A percentile compares a stretch with the other conserved stretches of the same genome.
These are phyloP conservation scores for Fraxinus velutina DNA, from an alignment of 305 asterid genomes.

Conservation along the genomic window DNA sequence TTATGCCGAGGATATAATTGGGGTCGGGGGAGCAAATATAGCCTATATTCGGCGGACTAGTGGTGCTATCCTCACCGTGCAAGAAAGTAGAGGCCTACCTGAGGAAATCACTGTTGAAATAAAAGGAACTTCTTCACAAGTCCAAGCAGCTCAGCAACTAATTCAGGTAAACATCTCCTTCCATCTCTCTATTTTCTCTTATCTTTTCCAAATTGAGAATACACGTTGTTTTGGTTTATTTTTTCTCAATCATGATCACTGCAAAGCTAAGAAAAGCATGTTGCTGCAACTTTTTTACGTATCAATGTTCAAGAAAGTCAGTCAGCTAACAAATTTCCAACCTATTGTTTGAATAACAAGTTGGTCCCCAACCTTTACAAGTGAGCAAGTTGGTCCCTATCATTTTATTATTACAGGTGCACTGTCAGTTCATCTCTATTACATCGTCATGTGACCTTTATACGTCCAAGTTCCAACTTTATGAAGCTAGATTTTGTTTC, in stretches of 20 bases:
- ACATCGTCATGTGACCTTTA: neutral
- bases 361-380: neutral
- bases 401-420: neutral
- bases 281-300: neutral
- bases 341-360: neutral
- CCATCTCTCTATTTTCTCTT: neutral
- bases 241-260: neutral
- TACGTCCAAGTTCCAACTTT: neutral
- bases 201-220: neutral
- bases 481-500: neutral
- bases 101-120: conserved; percentile 87
- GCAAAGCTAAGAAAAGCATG: neutral
- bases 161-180: conserved; percentile 51
- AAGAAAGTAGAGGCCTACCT: conserved; percentile 66
- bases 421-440: neutral
- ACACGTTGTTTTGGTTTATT: neutral
- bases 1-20: conserved; percentile 87
- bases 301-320: neutral
- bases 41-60: conserved; percentile 77
- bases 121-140: conserved; percentile 76
- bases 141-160: conserved; percentile 78
- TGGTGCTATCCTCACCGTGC: conserved; percentile 80
- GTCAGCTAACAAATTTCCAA: neutral
- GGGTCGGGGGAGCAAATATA: conserved; percentile 70
- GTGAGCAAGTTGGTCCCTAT: neutral